Evolutionary conservation across 768 basidiomycete genomes (phyloP), one percentile per base, ranked within the genome.

Genomic region (Stropharia rugosoannulata): DNA sequence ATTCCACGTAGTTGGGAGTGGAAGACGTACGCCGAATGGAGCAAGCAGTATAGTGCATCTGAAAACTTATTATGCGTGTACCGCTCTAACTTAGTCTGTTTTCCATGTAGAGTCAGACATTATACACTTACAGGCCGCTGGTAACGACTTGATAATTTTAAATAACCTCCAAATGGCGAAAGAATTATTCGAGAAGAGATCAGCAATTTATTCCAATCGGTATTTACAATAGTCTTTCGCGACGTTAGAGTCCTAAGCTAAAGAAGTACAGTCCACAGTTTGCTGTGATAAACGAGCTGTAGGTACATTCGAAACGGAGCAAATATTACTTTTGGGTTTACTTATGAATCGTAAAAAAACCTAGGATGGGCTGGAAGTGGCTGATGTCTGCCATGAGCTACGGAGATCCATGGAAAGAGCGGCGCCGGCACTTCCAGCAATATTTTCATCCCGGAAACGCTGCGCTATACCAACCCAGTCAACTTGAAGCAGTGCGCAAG

Each of bases 291-390:
- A 66, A 19, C 25, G 56, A 60, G 46, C 37, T 62, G 61, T 62
- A 13, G 22, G 59, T 51, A 2, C 49, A 19, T 36, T 49, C 35
- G 13, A 10, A 32, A 1, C 1, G 9, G 29, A 32, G 9, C 29
- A 3, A 32, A 32, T 32, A 4, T 55, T 18, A 45, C 45, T 35
- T 41, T 43, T 4, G 42, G 16, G 18, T 22, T n/a, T n/a, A n/a
- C n/a, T 4, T 22, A 2, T 18, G 7, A 25, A 45, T n/a, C n/a
- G 19, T 32, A n/a, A 11, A 37, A 18, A 35, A 2, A 27, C 11
- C 49, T 48, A 78, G 79, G 29, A 75, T 78, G 66, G 76, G 76
- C 2, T 75, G 71, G 62, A 68, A 68, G 22, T 78, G 73, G 70
- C 64, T 70, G 44, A 70, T 80, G 48, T 67, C 68, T 1, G 60